Evolutionary conservation across 371 early-diverging fungal species (phyloP).

Genomic region (Apophysomyces trapeziformis): DNA sequence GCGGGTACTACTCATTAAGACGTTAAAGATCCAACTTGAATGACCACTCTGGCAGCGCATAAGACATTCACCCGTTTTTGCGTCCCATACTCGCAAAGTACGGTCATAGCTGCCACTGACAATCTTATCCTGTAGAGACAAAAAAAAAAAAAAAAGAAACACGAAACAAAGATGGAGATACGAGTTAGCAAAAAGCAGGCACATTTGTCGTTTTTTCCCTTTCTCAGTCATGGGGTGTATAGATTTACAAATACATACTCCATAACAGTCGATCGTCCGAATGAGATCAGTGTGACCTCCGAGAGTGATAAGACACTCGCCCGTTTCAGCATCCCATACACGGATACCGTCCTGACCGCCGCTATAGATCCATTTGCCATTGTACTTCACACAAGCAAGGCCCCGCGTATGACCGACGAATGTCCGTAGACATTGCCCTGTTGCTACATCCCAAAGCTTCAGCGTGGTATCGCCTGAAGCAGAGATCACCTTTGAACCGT

Average conservation of each 20-base stretch:
- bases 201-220: constrained; percentile 67
- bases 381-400: constrained; percentile 91
- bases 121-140: constrained; percentile 38
- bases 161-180: too few species aligned
- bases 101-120: constrained; percentile 84
- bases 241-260: constrained; percentile 61
- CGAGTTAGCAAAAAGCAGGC: too few species aligned
- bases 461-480: constrained; percentile 89
- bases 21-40: constrained; percentile 92
- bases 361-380: constrained; percentile 83
- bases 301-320: constrained; percentile 72
- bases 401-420: constrained; percentile 82
- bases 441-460: constrained; percentile 84
- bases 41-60: constrained; percentile 78
- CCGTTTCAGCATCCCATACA: constrained; percentile 91
- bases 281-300: constrained; percentile 92
- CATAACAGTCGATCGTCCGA: constrained; percentile 81
- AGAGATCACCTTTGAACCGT: constrained; percentile 69
- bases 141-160: too few species aligned
- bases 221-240: constrained; percentile 64
- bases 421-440: constrained; percentile 67
- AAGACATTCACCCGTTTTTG: constrained; percentile 40
- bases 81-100: constrained; percentile 94
- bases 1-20: constrained; percentile 73
- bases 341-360: constrained; percentile 93